Percentiles rank a stretch among this genome's conserved stretches.
Evolutionary conservation across 257 asterid species (phyloP).

Genomic region (Nicotiana benthamiana): DNA sequence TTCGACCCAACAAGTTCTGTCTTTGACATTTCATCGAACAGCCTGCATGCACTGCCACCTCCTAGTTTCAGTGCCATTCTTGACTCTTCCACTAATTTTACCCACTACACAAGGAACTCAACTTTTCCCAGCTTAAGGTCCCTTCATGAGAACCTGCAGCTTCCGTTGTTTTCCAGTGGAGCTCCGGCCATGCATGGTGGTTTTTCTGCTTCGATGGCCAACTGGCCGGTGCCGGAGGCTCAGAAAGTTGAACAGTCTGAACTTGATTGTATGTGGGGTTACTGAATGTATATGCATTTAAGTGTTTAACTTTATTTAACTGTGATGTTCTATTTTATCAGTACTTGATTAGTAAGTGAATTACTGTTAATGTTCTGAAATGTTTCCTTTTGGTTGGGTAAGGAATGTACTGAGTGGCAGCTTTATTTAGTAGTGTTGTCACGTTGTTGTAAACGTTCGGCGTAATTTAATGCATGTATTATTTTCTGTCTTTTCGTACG

Average conservation of each 20-base stretch:
- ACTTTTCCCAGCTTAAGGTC: conserved; percentile 55
- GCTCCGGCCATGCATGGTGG: conserved; percentile 30
- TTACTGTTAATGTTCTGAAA: neutral
- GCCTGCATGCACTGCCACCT: conserved; percentile 2
- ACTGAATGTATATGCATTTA: conserved; percentile 9
- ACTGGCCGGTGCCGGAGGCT: conserved; percentile 19
- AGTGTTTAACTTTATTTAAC: neutral
- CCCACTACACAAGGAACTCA: conserved; percentile 28
- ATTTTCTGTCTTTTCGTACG: neutral
- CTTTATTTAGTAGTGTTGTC: neutral
- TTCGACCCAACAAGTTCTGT: conserved; percentile 32
- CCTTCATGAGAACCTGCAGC: conserved; percentile 62
- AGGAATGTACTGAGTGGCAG: neutral
- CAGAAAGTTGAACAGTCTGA: conserved; percentile 48
- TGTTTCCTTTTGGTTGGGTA: neutral
- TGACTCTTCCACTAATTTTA: conserved; percentile 16
- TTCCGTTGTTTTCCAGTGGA: conserved; percentile 27
- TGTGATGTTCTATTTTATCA: neutral
- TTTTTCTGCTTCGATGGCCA: conserved; percentile 1
- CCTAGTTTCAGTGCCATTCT: conserved; percentile 16
- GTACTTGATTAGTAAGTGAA: neutral
- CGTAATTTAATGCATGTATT: neutral
- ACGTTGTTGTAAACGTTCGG: conserved; percentile 8
- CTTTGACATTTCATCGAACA: conserved; percentile 26
- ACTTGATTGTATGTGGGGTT: conserved; percentile 83